These are phyloP conservation scores for Aspergillus glaucus DNA, from an alignment of 2,329 filamentous ascomycete species.

Conservation along the genomic window DNA sequence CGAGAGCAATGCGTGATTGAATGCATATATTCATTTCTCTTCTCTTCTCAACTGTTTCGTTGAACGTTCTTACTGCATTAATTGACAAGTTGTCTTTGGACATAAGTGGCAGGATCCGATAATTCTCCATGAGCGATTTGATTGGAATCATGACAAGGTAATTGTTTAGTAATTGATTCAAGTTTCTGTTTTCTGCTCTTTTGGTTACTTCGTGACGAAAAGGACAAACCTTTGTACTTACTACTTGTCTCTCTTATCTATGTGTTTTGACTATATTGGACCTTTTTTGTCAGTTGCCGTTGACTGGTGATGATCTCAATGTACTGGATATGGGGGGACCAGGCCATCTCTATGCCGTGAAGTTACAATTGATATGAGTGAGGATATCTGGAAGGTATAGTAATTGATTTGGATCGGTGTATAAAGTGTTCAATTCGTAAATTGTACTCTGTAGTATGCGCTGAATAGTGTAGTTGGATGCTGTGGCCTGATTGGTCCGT, in stretches of 20 bases:
- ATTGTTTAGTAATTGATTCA: slow-evolving; percentile 12
- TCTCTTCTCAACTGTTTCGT: slow-evolving; percentile 8
- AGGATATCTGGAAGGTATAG: no score
- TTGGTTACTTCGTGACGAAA: not conserved
- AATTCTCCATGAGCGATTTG: slow-evolving; percentile 16
- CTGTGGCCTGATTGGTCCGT: not conserved
- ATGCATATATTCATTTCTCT: slow-evolving; percentile 9
- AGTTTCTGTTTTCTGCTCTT: not conserved
- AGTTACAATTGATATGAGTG: no score
- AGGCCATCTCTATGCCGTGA: no score
- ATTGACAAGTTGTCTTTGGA: slow-evolving; percentile 20
- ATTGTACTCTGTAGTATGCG: not conserved
- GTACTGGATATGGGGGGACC: not conserved
- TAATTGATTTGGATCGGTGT: no score
- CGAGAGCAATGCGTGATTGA: slow-evolving; percentile 26
- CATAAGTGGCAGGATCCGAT: slow-evolving; percentile 23
- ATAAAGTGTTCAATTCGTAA: no score
- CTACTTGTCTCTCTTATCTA: not conserved
- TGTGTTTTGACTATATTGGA: not conserved
- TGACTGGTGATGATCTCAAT: not conserved
- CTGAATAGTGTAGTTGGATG: not conserved
- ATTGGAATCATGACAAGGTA: slow-evolving; percentile 11
- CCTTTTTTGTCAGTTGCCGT: no score
- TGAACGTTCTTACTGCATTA: slow-evolving; percentile 24
- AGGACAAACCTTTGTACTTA: not conserved